Evolutionary conservation across 345 rosid species (phyloP).

Genomic region (Populus alba): DNA sequence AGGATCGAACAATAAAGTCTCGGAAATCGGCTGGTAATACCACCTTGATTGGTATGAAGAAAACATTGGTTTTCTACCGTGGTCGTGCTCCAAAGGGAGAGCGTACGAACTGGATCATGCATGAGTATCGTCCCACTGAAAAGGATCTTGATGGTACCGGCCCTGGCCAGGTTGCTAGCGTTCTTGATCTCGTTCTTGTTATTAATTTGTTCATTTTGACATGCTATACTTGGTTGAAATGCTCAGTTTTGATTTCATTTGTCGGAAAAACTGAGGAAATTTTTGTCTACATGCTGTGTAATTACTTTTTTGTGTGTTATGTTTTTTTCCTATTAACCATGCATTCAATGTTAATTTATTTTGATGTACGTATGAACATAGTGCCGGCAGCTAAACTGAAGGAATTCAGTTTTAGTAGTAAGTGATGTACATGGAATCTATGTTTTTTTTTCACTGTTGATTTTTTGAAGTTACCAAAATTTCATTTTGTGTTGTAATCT

Average conservation of each 20-base stretch:
- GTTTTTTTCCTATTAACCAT: neutral
- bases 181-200: neutral
- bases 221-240: neutral
- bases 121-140: slow-evolving; percentile 77
- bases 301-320: neutral
- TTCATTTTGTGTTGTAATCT: neutral
- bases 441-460: neutral
- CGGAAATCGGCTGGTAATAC: slow-evolving; percentile 38
- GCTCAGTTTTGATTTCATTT: neutral
- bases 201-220: neutral
- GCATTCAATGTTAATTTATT: neutral
- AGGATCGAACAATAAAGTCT: slow-evolving; percentile 75
- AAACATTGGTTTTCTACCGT: slow-evolving; percentile 78
- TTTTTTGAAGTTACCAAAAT: neutral
- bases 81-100: slow-evolving; percentile 96
- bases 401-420: neutral
- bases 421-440: neutral
- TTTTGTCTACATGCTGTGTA: neutral
- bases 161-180: slow-evolving; percentile 65
- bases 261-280: neutral
- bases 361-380: neutral
- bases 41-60: slow-evolving; percentile 78
- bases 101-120: slow-evolving; percentile 91
- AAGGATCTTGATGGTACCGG: slow-evolving; percentile 74
- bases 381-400: neutral